Evolutionary conservation across 345 rosid species (phyloP), one percentile per base, ranked within the genome.

Genomic region (Ceriops zippeliana): DNA sequence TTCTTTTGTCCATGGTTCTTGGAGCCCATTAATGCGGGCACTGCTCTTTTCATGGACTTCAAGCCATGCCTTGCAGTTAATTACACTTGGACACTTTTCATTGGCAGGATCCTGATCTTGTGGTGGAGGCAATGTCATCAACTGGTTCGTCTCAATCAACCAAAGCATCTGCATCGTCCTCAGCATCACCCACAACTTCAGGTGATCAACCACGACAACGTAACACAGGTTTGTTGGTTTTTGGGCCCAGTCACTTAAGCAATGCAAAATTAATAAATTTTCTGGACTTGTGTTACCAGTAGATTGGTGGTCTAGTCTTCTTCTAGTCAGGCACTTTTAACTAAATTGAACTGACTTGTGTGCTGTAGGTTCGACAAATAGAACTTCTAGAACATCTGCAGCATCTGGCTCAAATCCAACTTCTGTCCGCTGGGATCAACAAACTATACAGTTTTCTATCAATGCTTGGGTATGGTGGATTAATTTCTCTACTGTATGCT

Each of bases 371-470:
- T 87, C 96, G 38, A 76, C 84, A 70, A 70, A 93, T 64, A 83
- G 96, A 76, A 71, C 73, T 52, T 69, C 97, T 64, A 89, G 86
- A 51, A 58, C 95, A 56, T 82, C 96, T 13, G 78, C 90, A 46
- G 73, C 86, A 37, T 57, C 90, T 4, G 86, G 85, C 68, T 68
- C 89, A 62, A 82, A 53, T 83, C 75, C 89, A 63, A 66, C 83
- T 80, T 76, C 96, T 71, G 49, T 88, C 68, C 97, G 91, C 37
- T 92, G 96, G 98, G 96, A 96, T 81, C 79, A 87, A 32, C 87
- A 86, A 73, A 96, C 99, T 15, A 78, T 96, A 76, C 99, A 89
- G 47, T 96, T 96, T 75, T 96, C 99, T 70, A 84, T 92, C 84
- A 92, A 87, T 89, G 93, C 99, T 78, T 96, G 99, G 99, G 99